Base-by-base conservation (phyloP, 768 basidiomycete genomes). In the Collybia nuda region DNA sequence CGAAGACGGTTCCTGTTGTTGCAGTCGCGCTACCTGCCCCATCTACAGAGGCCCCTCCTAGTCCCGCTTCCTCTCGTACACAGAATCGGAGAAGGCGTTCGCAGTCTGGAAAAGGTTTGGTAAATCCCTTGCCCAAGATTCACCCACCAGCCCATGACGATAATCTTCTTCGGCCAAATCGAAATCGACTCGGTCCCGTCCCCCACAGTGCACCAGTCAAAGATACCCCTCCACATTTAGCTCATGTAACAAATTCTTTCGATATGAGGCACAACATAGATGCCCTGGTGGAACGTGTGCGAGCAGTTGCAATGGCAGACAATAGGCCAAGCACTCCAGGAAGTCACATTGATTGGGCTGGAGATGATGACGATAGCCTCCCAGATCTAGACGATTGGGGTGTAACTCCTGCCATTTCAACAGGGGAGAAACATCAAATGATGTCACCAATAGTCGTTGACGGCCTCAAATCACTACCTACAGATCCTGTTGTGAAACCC, bases 331-430 rank as follows among this genome's bases (percentile, higher is more conserved):
- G 79, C 14, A 86, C 87, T 1, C 87, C 87, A 12, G 86, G 84
- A 28, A 88, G 83, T 51, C 89, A 92, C 56, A 86, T 92, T 51
- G 90, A 93, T 66, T 93, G 91, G 91, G 91, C 91, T 37, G 86
- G 86, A 29, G 89, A 92, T 56, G 90, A 93, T 50, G 90, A 93
- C 55, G 86, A 87, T 59, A 84, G 79, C 54, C 72, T 93, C 2
- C 90, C 91, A 5, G 88, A 90, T 66, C 74, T 93, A 22, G 82
- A 93, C 62, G 91, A 93, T 62, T 93, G 91, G 91, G 89, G 85
- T 17, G 79, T 90, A 40, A 75, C 75, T 17, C 73, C 82, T 15
- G 67, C 65, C 17, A 65, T 68, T 39, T 51, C 55, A 18, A 24
- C 59, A 4, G 51, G 50, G 39, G 67, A 56, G 54, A 65, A 62